Evolutionary conservation across 2,329 filamentous ascomycete genomes (phyloP).

Genomic region (Penicillium sp.): DNA sequence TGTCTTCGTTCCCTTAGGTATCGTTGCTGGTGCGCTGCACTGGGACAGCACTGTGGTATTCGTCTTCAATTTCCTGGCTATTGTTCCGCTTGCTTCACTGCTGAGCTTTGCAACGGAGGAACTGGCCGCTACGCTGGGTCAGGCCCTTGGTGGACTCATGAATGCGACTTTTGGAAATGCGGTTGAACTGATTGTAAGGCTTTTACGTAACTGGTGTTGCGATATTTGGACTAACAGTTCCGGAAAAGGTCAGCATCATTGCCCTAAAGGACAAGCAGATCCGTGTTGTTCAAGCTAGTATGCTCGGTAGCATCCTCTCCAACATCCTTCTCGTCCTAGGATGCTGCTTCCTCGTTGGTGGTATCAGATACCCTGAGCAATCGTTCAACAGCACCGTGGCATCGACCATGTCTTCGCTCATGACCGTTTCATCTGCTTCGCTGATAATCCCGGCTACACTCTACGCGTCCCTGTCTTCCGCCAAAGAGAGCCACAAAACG

Average conservation of each 20-base stretch:
- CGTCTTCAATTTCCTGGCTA: slow-evolving; percentile 67
- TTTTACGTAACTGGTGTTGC: slow-evolving; percentile 53
- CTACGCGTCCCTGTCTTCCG: slow-evolving; percentile 65
- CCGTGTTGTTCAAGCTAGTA: slow-evolving; percentile 94
- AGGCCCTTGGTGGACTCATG: slow-evolving; percentile 66
- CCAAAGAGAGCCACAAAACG: slow-evolving; percentile 40
- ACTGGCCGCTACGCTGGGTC: slow-evolving; percentile 63
- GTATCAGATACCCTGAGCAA: slow-evolving; percentile 72
- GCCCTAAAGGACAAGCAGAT: slow-evolving; percentile 85
- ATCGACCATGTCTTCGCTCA: slow-evolving; percentile 66
- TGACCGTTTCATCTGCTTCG: slow-evolving; percentile 76
- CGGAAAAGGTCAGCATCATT: slow-evolving; percentile 80
- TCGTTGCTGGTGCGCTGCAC: slow-evolving; percentile 63
- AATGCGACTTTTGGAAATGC: slow-evolving; percentile 72
- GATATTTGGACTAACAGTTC: slow-evolving; percentile 5
- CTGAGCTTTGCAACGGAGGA: slow-evolving; percentile 70
- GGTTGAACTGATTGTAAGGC: slow-evolving; percentile 69
- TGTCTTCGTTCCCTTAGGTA: slow-evolving; percentile 68
- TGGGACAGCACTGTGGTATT: slow-evolving; percentile 65
- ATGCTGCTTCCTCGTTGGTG: slow-evolving; percentile 79
- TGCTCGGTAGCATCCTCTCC: slow-evolving; percentile 94
- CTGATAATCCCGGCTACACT: slow-evolving; percentile 79
- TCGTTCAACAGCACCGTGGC: slow-evolving; percentile 57
- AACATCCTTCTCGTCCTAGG: slow-evolving; percentile 88
- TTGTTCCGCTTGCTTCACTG: slow-evolving; percentile 65